These are phyloP conservation scores for Aspergillaceae sp. DNA, from an alignment of 2,329 filamentous ascomycete genomes.

Conservation along the genomic window DNA sequence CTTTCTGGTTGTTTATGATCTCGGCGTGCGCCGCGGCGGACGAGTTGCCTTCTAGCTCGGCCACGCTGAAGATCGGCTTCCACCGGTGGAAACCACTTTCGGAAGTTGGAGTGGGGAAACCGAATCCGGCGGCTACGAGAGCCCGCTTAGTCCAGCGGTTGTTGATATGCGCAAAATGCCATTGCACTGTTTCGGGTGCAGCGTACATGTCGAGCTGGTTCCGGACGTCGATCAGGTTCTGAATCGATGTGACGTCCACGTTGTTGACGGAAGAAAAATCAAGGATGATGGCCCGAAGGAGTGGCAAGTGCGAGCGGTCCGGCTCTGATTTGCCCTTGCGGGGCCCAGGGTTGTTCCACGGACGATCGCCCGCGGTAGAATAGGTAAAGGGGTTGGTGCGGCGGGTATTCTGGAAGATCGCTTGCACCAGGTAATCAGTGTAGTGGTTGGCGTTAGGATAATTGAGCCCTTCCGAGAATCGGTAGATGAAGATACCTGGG, in stretches of 20 bases:
- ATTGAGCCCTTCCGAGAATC: conserved; percentile 90
- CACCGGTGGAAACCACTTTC: conserved; percentile 57
- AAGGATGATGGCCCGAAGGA: conserved; percentile 79
- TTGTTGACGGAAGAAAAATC: conserved; percentile 93
- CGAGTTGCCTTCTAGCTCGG: conserved; percentile 66
- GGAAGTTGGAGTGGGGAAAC: conserved; percentile 57
- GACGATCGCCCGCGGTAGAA: conserved; percentile 62
- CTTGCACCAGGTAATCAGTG: conserved; percentile 64
- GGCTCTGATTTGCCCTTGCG: conserved; percentile 46
- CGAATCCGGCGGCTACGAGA: conserved; percentile 78
- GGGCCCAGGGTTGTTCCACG: conserved; percentile 91
- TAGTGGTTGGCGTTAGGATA: conserved; percentile 91
- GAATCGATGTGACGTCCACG: conserved; percentile 84
- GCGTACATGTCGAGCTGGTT: conserved; percentile 87
- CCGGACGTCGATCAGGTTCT: conserved; percentile 86
- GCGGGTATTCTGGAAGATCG: conserved; percentile 63
- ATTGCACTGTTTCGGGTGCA: conserved; percentile 72
- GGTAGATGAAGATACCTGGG: conserved; percentile 91
- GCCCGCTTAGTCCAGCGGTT: conserved; percentile 93
- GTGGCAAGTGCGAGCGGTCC: conserved; percentile 49
- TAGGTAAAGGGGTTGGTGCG: conserved; percentile 65
- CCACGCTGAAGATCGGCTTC: conserved; percentile 93
- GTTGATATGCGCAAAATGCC: conserved; percentile 91
- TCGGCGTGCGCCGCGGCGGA: conserved; percentile 65
- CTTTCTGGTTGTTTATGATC: conserved; percentile 50